phyloP scores from a whole-genome alignment of 2,329 filamentous ascomycete genomes.

The Pseudogymnoascus sp. region DNA sequence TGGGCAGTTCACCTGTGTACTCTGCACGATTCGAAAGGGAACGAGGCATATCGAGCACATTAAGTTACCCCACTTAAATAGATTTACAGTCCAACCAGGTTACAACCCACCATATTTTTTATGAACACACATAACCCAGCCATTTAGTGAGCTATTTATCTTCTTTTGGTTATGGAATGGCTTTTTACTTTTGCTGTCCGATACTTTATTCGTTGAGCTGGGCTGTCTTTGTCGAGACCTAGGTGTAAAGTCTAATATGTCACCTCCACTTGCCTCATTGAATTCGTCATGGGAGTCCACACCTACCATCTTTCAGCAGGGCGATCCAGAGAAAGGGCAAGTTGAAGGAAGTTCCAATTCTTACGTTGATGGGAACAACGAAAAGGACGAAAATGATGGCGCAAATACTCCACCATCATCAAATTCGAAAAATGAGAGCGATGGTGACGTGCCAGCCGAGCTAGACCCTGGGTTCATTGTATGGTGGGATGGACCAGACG shows the following conservation, averaged over 20 bases:
- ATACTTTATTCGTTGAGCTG: neutral
- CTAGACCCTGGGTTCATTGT: constrained; percentile 18
- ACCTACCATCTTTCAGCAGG: neutral
- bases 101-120: neutral
- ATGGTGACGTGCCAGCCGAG: constrained; percentile 12
- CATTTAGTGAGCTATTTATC: neutral
- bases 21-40: neutral
- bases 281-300: neutral
- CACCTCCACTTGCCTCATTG: neutral
- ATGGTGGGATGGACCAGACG: constrained; percentile 21
- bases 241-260: neutral
- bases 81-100: neutral
- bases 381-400: neutral
- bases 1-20: too few species aligned
- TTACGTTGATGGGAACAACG: neutral
- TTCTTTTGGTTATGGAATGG: neutral
- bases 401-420: neutral
- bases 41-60: constrained; percentile 2
- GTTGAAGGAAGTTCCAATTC: neutral
- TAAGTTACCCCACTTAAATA: constrained; percentile 1
- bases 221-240: neutral
- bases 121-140: neutral
- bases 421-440: constrained; percentile 24
- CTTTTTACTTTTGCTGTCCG: neutral
- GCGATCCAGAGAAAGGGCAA: neutral